Conservation (phyloP, 306 rosid genomes). For the Fagus crenata region DNA sequence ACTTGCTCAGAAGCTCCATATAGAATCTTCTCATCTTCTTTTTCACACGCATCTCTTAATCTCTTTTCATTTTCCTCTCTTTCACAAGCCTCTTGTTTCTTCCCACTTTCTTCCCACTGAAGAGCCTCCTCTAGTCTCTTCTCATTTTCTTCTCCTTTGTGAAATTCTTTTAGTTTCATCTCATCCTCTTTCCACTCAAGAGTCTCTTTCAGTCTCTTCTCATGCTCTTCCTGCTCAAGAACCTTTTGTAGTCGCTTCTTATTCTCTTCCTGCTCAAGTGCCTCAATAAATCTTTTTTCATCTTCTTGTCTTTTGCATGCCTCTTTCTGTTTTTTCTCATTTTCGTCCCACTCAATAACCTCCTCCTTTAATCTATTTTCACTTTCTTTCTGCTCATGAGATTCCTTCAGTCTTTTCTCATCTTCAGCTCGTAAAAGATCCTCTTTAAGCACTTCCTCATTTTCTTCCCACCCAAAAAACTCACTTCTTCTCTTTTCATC, state of each 20-base stretch:
- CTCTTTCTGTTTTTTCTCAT: conserved; percentile 37
- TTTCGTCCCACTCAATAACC: conserved; percentile 40
- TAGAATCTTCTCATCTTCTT: conserved; percentile 26
- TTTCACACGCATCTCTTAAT: conserved; percentile 24
- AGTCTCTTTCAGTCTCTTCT: conserved; percentile 31
- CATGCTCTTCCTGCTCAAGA: conserved; percentile 42
- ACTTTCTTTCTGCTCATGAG: conserved; percentile 34
- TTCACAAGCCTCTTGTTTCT: conserved; percentile 11
- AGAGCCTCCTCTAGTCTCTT: conserved; percentile 27
- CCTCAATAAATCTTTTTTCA: conserved; percentile 32
- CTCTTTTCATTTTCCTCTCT: conserved; percentile 33
- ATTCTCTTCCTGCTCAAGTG: conserved; percentile 42
- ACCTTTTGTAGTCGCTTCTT: conserved; percentile 39
- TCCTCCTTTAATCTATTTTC: conserved; percentile 37
- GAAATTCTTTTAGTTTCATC: conserved; percentile 21
- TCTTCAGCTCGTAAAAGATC: conserved; percentile 24
- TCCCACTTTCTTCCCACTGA: conserved; percentile 25
- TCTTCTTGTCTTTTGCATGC: conserved; percentile 35
- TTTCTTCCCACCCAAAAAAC: conserved; percentile 29
- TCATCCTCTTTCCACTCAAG: conserved; percentile 31
- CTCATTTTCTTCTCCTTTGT: conserved; percentile 36
- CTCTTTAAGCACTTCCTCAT: conserved; percentile 39
- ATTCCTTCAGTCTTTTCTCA: conserved; percentile 35
- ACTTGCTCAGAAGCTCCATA: conserved; percentile 35
- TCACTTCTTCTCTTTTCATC: conserved; percentile 28